Evolutionary conservation across 257 asterid genomes (phyloP), one percentile per base, ranked within the genome.

Genomic region (Anisodus tanguticus): DNA sequence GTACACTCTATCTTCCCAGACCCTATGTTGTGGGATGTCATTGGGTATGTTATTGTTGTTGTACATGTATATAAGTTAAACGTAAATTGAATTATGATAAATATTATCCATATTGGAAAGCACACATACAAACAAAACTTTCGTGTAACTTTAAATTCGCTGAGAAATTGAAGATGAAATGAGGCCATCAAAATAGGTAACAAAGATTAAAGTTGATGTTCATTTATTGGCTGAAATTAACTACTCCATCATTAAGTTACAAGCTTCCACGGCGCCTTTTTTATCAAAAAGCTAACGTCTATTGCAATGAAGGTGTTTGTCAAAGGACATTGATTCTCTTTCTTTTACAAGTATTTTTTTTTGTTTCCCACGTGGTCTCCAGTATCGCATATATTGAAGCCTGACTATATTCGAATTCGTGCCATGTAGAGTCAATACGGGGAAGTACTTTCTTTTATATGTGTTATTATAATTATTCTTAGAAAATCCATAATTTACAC

Each of bases 141-240:
- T 8, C 9, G 55, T 49, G 8, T 49, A 49, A 49, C 55, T 8
- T 8, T 2, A 49, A 49, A 8, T 49, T 49, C 55, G 9, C 19
- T 68, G 10, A 39, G 2, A 68, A 15, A 68, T 1, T 37, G 53
- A 68, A 72, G 60, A 19, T 72, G 41, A 19, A 72, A 47, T 72
- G 80, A 72, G 80, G 80, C 41, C 59, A n/a, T 72, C 59, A 72
- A 72, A 72, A 47, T 19, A 47, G 80, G 80, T 72, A 19, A 47
- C 17, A 72, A 71, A 19, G 10, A 45, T 37, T 2, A 37, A 68
- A 39, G 41, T 10, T 31, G 45, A 0, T 66, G 47, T 31, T 22
- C 9, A 66, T 19, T 5, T 19, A 71, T 45, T 45, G 17, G 80
- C n/a, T n/a, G n/a, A 71, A 45, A 22, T 10, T 45, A 43, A 71